Percentiles rank a stretch among this genome's conserved stretches.
Conservation (phyloP, 768 basidiomycete species). For the Macrolepiota dolichaula region DNA sequence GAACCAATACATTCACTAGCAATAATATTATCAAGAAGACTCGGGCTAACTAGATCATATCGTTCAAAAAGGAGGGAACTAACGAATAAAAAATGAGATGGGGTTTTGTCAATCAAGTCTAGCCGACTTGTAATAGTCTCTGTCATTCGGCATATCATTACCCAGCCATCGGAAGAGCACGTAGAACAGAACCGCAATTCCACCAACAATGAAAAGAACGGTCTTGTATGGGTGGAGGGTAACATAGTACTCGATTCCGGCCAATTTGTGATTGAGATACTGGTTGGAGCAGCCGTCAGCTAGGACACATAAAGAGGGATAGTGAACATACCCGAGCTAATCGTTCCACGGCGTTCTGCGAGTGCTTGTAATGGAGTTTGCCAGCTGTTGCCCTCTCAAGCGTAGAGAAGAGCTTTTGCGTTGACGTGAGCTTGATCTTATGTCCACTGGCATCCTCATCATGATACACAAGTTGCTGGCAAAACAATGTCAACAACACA, state of each 20-base stretch:
- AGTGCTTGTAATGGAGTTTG: conserved; percentile 50
- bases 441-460: conserved; percentile 57
- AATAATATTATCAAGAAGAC: neutral
- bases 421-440: conserved; percentile 51
- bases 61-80: neutral
- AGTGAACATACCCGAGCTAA: conserved; percentile 48
- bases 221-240: conserved; percentile 30
- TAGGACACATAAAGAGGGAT: neutral
- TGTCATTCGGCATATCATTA: conserved; percentile 16
- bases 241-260: conserved; percentile 32
- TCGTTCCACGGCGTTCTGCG: conserved; percentile 70
- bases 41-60: neutral
- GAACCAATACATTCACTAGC: neutral
- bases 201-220: conserved; percentile 25
- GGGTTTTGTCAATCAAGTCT: conserved; percentile 3
- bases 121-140: conserved; percentile 5
- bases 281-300: conserved; percentile 16
- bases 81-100: neutral
- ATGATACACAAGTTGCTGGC: conserved; percentile 73
- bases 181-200: conserved; percentile 27
- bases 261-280: conserved; percentile 41
- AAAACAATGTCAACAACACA: neutral
- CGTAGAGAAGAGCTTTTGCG: conserved; percentile 56
- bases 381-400: conserved; percentile 63
- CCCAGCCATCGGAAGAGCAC: conserved; percentile 21